Base-by-base conservation (phyloP, 1,139 yeast genomes). In the Blastobotrys capitulatus region DNA sequence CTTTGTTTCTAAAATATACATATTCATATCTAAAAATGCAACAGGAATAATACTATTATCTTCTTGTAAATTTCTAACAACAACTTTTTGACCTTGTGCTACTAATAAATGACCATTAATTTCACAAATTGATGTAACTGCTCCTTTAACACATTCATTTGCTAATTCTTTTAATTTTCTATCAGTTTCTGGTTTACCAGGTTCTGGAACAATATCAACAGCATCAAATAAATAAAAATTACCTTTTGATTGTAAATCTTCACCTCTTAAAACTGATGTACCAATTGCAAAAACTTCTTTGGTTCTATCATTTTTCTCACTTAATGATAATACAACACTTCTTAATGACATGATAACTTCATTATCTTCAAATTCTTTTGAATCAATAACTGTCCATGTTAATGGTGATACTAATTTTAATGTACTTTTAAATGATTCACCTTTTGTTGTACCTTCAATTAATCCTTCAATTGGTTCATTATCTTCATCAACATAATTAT, bases 151-250 rank as follows among this genome's bases (percentile, higher is more conserved):
- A 37, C 79, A 81, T 66, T 90, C 97, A 43, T 78, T 76, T 50
- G 80, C 81, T n/a, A 86, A 74, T 56, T 82, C 80, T 61, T 87
- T 87, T 57, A 92, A 75, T 64, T 84, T 86, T 64, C 79, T 86
- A 57, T 82, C 83, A 1, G 90, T 83, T 59, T 88, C 95, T 0
- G 97, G 96, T 53, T 75, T 78, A 0, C 86, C 92, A 0, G 94
- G 94, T 60, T 89, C 96, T 0, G 97, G 96, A 53, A 88, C 88
- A 64, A 89, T 86, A 54, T 83, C 90, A 48, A 86, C 83, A 38
- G 87, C 75, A 56, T 89, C 96, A 58, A 72, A 82, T 1, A 90
- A 71, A 55, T 82, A 80, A 66, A 88, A 85, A 1, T 84, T 74
- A 0, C 98, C 98, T 60, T 82, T 80, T 1, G 95, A 79, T 5